Base-by-base conservation (phyloP, 2,329 filamentous ascomycete genomes). In the Aplosporella prunicola region DNA sequence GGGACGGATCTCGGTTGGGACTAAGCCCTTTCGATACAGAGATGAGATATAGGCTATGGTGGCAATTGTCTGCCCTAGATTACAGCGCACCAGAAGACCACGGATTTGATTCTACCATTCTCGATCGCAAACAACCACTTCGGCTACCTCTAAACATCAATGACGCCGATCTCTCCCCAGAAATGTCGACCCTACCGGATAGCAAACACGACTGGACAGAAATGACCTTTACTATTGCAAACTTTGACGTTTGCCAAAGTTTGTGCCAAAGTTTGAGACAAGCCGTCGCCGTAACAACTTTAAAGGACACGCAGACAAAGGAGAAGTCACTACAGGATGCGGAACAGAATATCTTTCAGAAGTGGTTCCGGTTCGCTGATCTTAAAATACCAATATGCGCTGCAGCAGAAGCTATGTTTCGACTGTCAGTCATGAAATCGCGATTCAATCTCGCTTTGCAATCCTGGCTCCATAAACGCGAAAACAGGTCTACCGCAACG, bases 71-170 rank as follows among this genome's bases (percentile, higher is more conserved):
- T 1, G 24, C 32, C 5, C 16, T 35, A 17, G 32, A 35, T 6
- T n/a, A 23, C 16, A 27, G 10, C 15, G 32, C 32, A 2, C 32
- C 23, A 5, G 32, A 35, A 10, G 32, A 27, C 15, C 16, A 35
- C 16, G 32, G 32, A 10, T 27, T 35, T 10, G 18, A 29, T 10
- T 35, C 25, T 7, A 28, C 33, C 17, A 29, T 35, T 14, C 7
- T 22, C 9, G 33, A 35, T 13, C 16, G n/a, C 8, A 5, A 10
- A 9, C 24, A 28, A 8, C 9, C n/a, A 5, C 16, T 17, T 15
- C 22, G 33, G 5, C 47, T 65, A 7, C 68, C 69, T 2, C 44
- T 61, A 5, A 71, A 71, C 28, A 57, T 72, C 27, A 66, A 72
- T 16, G 46, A 50, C 31, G 50, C 49, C 3, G 69, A 72, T 36